phyloP scores from a whole-genome alignment of 805 yeast species.

The Myxozyma udenii region DNA sequence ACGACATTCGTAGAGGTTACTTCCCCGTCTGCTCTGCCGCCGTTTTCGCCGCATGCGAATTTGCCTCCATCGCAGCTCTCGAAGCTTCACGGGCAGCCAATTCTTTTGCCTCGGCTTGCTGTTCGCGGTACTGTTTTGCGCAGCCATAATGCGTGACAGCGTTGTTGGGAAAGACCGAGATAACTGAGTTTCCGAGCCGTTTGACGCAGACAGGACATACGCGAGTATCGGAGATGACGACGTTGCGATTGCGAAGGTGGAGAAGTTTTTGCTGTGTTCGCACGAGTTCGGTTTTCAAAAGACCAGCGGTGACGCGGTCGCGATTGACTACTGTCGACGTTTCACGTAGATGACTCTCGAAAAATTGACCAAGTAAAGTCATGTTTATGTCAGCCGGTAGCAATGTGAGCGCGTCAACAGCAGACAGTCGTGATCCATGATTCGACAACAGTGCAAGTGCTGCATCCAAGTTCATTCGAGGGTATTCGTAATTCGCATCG shows the following conservation, averaged over 20 bases:
- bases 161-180: slow-evolving; percentile 48
- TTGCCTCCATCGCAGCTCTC: too few relatives aligned
- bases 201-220: slow-evolving; percentile 62
- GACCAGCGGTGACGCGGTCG: slow-evolving; percentile 45
- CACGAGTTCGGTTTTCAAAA: slow-evolving; percentile 54
- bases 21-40: too few relatives aligned
- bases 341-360: slow-evolving; percentile 47
- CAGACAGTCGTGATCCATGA: slow-evolving; percentile 52
- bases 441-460: slow-evolving; percentile 45
- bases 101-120: too few relatives aligned
- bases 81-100: too few relatives aligned
- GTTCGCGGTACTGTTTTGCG: slow-evolving; percentile 24
- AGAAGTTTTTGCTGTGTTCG: slow-evolving; percentile 47
- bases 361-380: slow-evolving; percentile 42
- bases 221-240: slow-evolving; percentile 44
- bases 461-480: slow-evolving; percentile 37
- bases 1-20: too few relatives aligned
- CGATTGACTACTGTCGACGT: slow-evolving; percentile 44
- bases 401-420: slow-evolving; percentile 45
- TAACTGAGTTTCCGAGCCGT: slow-evolving; percentile 52
- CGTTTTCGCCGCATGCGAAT: too few relatives aligned
- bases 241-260: slow-evolving; percentile 40
- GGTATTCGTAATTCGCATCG: slow-evolving; percentile 4
- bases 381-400: slow-evolving; percentile 55
- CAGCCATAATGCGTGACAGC: slow-evolving; percentile 60